Evolutionary conservation across 169 alveolate genomes (phyloP).

Genomic region (Hepatocystis sp.): DNA sequence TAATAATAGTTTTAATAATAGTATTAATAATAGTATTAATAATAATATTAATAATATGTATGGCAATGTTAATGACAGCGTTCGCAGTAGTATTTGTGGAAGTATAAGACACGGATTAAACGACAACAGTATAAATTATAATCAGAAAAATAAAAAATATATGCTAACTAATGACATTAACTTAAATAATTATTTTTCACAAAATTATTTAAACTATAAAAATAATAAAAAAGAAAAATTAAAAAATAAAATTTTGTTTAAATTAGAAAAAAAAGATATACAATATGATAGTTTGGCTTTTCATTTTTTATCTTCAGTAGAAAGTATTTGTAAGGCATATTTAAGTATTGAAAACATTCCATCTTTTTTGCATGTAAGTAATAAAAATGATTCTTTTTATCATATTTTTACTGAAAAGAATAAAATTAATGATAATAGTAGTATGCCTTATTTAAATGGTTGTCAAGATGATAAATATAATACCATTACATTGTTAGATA

Average conservation of each 20-base stretch:
- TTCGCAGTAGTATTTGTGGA: background rate
- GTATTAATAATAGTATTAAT: no score
- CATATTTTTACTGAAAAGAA: no score
- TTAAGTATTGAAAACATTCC: slow-evolving; percentile 45
- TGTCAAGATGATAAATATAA: no score
- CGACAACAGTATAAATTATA: background rate
- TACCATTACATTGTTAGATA: no score
- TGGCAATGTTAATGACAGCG: no score
- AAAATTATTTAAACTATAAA: no score
- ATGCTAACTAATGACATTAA: background rate
- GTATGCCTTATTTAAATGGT: no score
- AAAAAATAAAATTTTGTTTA: slow-evolving; percentile 19
- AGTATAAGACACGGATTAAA: background rate
- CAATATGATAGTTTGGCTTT: slow-evolving; percentile 17
- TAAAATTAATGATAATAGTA: no score
- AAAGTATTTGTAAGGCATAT: slow-evolving; percentile 34
- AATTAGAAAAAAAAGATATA: slow-evolving; percentile 40
- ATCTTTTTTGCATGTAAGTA: slow-evolving; percentile 42
- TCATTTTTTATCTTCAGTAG: slow-evolving; percentile 31
- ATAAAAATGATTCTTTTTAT: slow-evolving; percentile 7
- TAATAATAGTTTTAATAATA: no score
- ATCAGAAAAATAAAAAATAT: background rate
- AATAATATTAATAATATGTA: no score
- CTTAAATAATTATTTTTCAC: no score
- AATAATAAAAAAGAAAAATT: no score